These are phyloP conservation scores for Bacterosira constricta DNA, from an alignment of 108 stramenopile genomes.

Conservation along the genomic window DNA sequence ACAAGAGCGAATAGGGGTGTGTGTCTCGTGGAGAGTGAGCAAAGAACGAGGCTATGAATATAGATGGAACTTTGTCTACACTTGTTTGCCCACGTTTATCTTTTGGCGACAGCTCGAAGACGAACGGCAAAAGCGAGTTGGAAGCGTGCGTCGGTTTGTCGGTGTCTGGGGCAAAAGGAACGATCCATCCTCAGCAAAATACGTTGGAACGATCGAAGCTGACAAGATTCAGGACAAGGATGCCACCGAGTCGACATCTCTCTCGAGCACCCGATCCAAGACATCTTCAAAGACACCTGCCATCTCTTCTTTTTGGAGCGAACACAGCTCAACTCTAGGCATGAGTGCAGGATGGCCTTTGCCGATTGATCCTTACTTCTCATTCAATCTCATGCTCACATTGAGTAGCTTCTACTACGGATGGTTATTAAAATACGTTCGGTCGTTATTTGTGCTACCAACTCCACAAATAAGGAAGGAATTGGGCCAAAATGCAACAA, in stretches of 20 bases:
- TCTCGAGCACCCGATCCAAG: not conserved
- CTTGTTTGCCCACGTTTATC: constrained; percentile 63
- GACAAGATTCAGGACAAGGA: constrained; percentile 16
- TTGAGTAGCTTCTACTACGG: constrained; percentile 73
- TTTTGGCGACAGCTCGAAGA: constrained; percentile 44
- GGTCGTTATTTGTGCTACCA: constrained; percentile 15
- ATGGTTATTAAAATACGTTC: constrained; percentile 31
- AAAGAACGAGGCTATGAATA: constrained; percentile 60
- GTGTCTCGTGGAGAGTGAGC: constrained; percentile 62
- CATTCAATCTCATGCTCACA: constrained; percentile 52
- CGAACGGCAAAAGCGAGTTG: constrained; percentile 8
- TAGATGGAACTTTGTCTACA: constrained; percentile 62
- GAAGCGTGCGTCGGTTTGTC: constrained; percentile 2
- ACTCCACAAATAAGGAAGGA: not conserved
- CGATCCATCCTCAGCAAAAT: not conserved
- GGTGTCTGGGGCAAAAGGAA: not conserved
- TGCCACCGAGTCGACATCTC: not conserved
- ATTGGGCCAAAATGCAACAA: not conserved
- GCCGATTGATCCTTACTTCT: constrained; percentile 61
- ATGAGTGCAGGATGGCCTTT: constrained; percentile 57
- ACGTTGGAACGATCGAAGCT: not conserved
- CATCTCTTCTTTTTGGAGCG: constrained; percentile 34
- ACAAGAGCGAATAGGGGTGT: constrained; percentile 69
- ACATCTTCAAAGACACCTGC: not conserved
- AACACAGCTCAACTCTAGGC: constrained; percentile 59